Base-by-base conservation (phyloP, 2,329 filamentous ascomycete species). In the Diaporthe humulicola region DNA sequence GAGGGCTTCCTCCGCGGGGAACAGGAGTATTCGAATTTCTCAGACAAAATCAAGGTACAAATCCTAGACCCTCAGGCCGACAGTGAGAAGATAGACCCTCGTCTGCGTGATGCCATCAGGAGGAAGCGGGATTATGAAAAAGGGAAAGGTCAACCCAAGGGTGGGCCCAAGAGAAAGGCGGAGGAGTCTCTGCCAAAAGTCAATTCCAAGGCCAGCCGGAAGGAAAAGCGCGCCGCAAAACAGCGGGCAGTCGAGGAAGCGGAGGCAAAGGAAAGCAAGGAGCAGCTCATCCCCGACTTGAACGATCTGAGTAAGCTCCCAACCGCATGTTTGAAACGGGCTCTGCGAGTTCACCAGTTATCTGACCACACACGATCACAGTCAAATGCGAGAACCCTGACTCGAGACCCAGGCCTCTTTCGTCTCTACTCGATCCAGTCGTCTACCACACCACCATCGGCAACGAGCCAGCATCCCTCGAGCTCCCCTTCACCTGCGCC, bases 1-100 rank as follows among this genome's bases (percentile, higher is more conserved):
- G 95, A 98, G 82, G 96, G 94, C 2, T 90, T 87, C 71, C 82
- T 98, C 30, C 91, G 93, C 77, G 87, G 88, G 70, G 94, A 97
- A 78, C 83, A 83, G 8, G 78, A 79, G 1, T 77, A 84, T 77
- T 85, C 85, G 2, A 69, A 28, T 52, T 69, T 69, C 33, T 54
- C 64, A 22, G 78, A 85, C 10, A 92, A 90, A 77, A 79, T 95
- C n/a, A 86, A 90, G 56, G 85, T 96, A n/a, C 83, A 84, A 15
- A 81, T 88, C 14, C 78, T 94, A 48, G 82, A 89, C 30, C 76
- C 75, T 3, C 77, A 76, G 0, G 82, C 82, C 12, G 82, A 87
- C 42, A 78, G 80, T 0, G 86, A 89, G 9, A 82, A 83, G 19
- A 81, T 87, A 36, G 85, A 89, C 73, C 78, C 84, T 5, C 86